Evolutionary conservation across 805 yeast species (phyloP).

Genomic region (Pichia exigua): DNA sequence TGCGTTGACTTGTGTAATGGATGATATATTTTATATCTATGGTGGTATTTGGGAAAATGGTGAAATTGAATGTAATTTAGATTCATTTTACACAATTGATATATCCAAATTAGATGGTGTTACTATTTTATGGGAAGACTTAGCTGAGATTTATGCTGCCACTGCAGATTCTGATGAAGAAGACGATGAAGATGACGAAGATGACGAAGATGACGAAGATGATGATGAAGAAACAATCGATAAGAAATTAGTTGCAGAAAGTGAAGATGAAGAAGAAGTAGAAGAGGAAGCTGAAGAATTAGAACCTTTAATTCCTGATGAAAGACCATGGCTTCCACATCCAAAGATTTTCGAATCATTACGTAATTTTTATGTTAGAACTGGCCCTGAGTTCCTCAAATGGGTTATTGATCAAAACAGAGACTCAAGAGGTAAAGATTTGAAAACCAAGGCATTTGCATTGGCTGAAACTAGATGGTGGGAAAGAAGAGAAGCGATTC

Average conservation of each 20-base stretch:
- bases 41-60: slow-evolving; percentile 91
- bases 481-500: slow-evolving; percentile 93
- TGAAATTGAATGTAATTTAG: slow-evolving; percentile 77
- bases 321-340: slow-evolving; percentile 94
- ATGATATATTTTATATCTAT: slow-evolving; percentile 72
- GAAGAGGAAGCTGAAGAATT: slow-evolving; percentile 51
- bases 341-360: slow-evolving; percentile 88
- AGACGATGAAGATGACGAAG: slow-evolving; percentile 57
- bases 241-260: slow-evolving; percentile 37
- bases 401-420: slow-evolving; percentile 88
- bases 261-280: slow-evolving; percentile 54
- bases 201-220: slow-evolving; percentile 54
- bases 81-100: slow-evolving; percentile 81
- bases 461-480: slow-evolving; percentile 94
- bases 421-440: slow-evolving; percentile 81
- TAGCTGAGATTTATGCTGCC: slow-evolving; percentile 46
- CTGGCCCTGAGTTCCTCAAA: slow-evolving; percentile 79
- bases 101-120: slow-evolving; percentile 82
- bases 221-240: slow-evolving; percentile 37
- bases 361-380: slow-evolving; percentile 76
- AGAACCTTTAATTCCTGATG: slow-evolving; percentile 74
- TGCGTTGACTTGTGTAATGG: slow-evolving; percentile 75
- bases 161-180: slow-evolving; percentile 59
- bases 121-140: slow-evolving; percentile 84
- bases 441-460: slow-evolving; percentile 84